These are phyloP conservation scores for Colletotrichum godetiae DNA, from an alignment of 2,329 filamentous ascomycete genomes.

Conservation along the genomic window DNA sequence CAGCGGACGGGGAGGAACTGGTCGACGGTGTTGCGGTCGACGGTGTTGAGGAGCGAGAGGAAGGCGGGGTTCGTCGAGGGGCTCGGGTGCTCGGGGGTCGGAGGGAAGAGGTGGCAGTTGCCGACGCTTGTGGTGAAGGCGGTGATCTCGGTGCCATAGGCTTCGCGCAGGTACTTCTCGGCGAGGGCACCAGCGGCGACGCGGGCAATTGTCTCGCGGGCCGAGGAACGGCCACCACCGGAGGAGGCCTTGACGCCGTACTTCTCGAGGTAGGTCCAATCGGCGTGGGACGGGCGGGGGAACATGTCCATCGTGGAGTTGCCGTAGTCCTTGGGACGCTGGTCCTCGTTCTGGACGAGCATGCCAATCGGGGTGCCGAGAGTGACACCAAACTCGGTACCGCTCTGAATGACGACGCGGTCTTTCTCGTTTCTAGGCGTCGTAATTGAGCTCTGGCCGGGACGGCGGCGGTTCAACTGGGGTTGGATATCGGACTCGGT, in stretches of 20 bases:
- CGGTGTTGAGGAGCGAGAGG: conserved; percentile 75
- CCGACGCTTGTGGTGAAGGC: conserved; percentile 92
- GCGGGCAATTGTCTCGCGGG: conserved; percentile 93
- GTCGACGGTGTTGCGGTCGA: conserved; percentile 84
- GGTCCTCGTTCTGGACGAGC: conserved; percentile 91
- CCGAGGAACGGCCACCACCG: conserved; percentile 89
- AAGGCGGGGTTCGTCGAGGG: conserved; percentile 83
- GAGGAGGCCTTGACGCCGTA: conserved; percentile 90
- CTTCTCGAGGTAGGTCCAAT: conserved; percentile 97
- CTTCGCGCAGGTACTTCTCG: conserved; percentile 87
- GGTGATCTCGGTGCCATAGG: conserved; percentile 89
- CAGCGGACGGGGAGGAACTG: conserved; percentile 87
- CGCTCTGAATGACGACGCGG: conserved; percentile 89
- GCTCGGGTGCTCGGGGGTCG: conserved; percentile 74
- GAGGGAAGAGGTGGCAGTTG: conserved; percentile 79
- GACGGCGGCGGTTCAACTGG: conserved; percentile 90
- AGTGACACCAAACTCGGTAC: conserved; percentile 89
- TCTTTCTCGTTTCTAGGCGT: conserved; percentile 96
- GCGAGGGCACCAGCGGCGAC: conserved; percentile 93
- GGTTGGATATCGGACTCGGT: conserved; percentile 91
- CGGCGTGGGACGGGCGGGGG: conserved; percentile 91
- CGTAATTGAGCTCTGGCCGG: conserved; percentile 89
- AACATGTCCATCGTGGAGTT: conserved; percentile 90
- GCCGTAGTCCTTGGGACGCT: conserved; percentile 92
- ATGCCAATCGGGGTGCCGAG: conserved; percentile 92